Percentiles rank a stretch among this genome's conserved stretches.
Evolutionary conservation across 2,329 filamentous ascomycete species (phyloP).

Genomic region (Chalaropsis ovoidea): DNA sequence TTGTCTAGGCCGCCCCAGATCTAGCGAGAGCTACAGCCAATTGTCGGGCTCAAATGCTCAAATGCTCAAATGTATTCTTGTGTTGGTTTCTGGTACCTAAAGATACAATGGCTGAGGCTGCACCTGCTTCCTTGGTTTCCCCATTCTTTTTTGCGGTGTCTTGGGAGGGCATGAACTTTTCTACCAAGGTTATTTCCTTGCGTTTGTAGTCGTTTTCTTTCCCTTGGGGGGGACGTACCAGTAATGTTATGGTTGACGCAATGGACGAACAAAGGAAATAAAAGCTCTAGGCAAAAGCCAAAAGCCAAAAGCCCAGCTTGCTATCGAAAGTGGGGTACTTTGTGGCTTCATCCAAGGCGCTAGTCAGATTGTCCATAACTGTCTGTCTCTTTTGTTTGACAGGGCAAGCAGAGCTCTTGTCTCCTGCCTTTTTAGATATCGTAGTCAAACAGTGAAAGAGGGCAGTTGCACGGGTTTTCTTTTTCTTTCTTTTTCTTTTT

Average conservation of each 20-base stretch:
- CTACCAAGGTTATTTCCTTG: neutral
- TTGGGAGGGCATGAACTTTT: neutral
- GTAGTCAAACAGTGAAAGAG: neutral
- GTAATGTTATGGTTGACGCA: slow-evolving; percentile 1
- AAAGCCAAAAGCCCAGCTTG: neutral
- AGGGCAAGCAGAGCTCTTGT: neutral
- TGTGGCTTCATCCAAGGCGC: slow-evolving; percentile 6
- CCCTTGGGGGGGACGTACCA: neutral
- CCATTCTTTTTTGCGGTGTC: neutral
- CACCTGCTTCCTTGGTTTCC: neutral
- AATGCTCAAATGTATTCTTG: no score
- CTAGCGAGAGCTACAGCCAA: neutral
- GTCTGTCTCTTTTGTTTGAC: neutral
- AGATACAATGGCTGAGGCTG: neutral
- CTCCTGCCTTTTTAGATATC: neutral
- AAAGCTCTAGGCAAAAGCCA: neutral
- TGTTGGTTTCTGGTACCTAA: neutral
- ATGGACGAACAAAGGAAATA: slow-evolving; percentile 13
- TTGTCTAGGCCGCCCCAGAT: neutral
- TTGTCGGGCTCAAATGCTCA: neutral
- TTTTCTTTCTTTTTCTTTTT: neutral
- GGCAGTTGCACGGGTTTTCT: slow-evolving; percentile 1
- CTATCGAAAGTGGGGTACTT: neutral
- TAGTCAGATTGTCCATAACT: neutral
- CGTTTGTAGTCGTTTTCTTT: neutral